A percentile compares a stretch with the other conserved stretches of the same genome.
phyloP scores from a whole-genome alignment of 2,329 filamentous ascomycete genomes.

The Alternaria sp. region DNA sequence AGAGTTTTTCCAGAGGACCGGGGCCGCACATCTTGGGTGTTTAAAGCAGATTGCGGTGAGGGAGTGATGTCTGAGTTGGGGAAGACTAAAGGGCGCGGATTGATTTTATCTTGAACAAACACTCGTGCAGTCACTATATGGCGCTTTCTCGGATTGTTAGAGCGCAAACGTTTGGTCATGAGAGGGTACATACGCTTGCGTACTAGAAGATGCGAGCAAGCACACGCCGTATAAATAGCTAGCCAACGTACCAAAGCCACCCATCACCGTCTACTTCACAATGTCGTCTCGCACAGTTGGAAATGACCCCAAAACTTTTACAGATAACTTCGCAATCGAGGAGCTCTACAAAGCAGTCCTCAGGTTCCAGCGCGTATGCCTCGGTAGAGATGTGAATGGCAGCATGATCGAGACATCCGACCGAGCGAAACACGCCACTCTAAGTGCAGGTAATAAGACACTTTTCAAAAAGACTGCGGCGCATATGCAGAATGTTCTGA shows the following conservation, averaged over 20 bases:
- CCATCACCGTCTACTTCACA: neutral
- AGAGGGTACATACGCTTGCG: neutral
- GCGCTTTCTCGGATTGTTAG: neutral
- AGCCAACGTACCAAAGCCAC: neutral
- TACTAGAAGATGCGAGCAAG: neutral
- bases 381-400: neutral
- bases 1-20: neutral
- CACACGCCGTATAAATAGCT: neutral
- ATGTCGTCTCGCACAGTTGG: neutral
- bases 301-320: neutral
- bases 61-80: neutral
- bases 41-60: neutral
- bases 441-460: neutral
- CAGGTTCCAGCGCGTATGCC: neutral
- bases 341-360: neutral
- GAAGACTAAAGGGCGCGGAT: neutral
- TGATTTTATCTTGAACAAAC: neutral
- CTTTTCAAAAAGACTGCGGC: neutral
- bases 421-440: neutral
- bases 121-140: too few species aligned
- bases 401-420: neutral
- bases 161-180: neutral
- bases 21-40: neutral
- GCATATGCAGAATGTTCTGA: neutral
- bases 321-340: neutral